Percentiles rank a stretch among this genome's conserved stretches.
phyloP scores from a whole-genome alignment of 2,329 filamentous ascomycete species.

The Fusarium coffeatum region DNA sequence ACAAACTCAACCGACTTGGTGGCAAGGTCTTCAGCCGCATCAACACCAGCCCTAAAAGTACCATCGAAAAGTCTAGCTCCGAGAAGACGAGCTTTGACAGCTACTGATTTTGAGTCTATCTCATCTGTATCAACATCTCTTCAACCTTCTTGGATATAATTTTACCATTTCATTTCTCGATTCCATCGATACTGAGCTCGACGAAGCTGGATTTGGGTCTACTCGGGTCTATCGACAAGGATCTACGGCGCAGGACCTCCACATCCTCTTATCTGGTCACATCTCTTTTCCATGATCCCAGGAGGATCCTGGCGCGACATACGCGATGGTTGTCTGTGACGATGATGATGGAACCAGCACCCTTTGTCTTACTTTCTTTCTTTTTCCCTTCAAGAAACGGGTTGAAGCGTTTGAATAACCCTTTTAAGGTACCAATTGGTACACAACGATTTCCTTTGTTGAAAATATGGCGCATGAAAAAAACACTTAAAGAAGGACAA shows the following conservation, averaged over 20 bases:
- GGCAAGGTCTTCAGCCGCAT: conserved; percentile 68
- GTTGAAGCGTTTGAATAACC: conserved; percentile 41
- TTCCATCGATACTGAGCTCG: conserved; percentile 33
- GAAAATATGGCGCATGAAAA: conserved; percentile 48
- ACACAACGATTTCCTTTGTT: conserved; percentile 42
- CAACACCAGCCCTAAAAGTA: conserved; percentile 64
- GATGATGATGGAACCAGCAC: conserved; percentile 15
- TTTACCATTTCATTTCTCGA: conserved; percentile 34
- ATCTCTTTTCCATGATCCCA: conserved; percentile 35
- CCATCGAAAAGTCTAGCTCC: conserved; percentile 63
- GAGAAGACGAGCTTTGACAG: conserved; percentile 62
- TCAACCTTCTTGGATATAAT: conserved; percentile 44
- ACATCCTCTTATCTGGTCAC: conserved; percentile 19
- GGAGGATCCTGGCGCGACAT: conserved; percentile 37
- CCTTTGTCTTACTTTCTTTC: conserved; percentile 18
- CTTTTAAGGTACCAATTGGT: conserved; percentile 33
- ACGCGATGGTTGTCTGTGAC: conserved; percentile 33
- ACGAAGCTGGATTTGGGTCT: conserved; percentile 23
- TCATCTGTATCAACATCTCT: conserved; percentile 40
- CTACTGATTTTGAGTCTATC: conserved; percentile 42
- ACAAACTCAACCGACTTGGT: conserved; percentile 67
- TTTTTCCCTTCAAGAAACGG: conserved; percentile 29
- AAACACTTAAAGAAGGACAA: conserved; percentile 48
- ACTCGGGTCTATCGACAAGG: conserved; percentile 27
- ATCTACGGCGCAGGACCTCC: conserved; percentile 19